Evolutionary conservation across 1,284 basidiomycete genomes (phyloP).

Genomic region (Filobasidium uniguttulatum): DNA sequence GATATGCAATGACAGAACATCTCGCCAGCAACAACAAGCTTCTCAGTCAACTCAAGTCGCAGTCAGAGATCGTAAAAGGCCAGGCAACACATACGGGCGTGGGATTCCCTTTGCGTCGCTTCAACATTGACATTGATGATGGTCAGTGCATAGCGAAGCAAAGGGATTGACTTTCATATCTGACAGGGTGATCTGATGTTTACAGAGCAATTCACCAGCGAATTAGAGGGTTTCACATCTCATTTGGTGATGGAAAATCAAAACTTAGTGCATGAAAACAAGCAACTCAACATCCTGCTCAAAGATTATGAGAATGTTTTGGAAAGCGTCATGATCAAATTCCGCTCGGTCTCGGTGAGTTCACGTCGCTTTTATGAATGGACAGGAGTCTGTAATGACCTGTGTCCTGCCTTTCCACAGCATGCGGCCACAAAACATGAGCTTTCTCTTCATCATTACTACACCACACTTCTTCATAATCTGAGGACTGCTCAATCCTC

Average conservation of each 20-base stretch:
- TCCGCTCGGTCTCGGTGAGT: constrained; percentile 78
- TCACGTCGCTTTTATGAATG: not conserved
- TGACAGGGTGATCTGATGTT: not conserved
- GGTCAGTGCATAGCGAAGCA: too few species aligned
- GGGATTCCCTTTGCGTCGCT: constrained; percentile 70
- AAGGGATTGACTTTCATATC: too few species aligned
- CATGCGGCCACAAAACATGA: constrained; percentile 85
- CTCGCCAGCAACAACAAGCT: constrained; percentile 42
- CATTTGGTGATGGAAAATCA: constrained; percentile 90
- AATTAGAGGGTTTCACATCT: constrained; percentile 78
- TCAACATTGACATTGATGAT: constrained; percentile 87
- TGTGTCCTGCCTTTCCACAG: constrained; percentile 37
- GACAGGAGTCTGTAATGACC: not conserved
- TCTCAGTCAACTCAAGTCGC: constrained; percentile 2
- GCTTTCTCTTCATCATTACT: constrained; percentile 74
- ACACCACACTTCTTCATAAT: constrained; percentile 67
- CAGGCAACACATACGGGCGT: constrained; percentile 65
- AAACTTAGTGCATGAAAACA: constrained; percentile 79
- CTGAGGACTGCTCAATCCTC: constrained; percentile 53
- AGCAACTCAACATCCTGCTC: constrained; percentile 70
- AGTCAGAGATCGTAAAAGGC: constrained; percentile 40
- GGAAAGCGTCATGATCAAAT: constrained; percentile 93
- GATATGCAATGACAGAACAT: constrained; percentile 61
- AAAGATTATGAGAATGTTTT: constrained; percentile 92
- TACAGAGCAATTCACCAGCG: constrained; percentile 79